Evolutionary conservation across 345 rosid species (phyloP).

Genomic region (Hibiscus syriacus): DNA sequence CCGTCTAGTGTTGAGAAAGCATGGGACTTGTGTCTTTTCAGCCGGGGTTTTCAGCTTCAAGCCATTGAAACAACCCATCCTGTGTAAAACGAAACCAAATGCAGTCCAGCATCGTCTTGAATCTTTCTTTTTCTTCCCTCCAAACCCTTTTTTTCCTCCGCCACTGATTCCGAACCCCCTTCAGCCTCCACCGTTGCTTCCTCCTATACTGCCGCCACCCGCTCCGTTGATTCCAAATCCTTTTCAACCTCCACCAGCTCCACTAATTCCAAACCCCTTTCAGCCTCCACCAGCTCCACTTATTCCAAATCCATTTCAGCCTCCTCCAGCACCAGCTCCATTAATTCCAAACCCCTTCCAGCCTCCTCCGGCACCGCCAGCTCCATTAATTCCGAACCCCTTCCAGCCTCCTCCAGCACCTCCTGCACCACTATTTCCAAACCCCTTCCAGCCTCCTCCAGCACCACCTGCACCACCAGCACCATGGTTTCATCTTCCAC

Average conservation of each 20-base stretch:
- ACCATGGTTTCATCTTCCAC: background rate
- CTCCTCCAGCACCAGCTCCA: too few relatives aligned
- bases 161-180: too few relatives aligned
- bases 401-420: slow-evolving; percentile 19
- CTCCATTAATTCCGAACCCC: slow-evolving; percentile 14
- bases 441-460: too few relatives aligned
- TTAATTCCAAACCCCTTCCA: too few relatives aligned
- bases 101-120: too few relatives aligned
- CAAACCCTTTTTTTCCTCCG: slow-evolving; percentile 21
- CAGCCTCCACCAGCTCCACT: too few relatives aligned
- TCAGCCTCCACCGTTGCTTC: slow-evolving; percentile 11
- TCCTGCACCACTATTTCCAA: slow-evolving; percentile 30
- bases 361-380: too few relatives aligned
- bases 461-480: slow-evolving; percentile 15
- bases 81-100: slow-evolving; percentile 35
- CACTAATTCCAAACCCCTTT: too few relatives aligned
- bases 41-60: slow-evolving; percentile 85
- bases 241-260: too few relatives aligned
- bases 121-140: too few relatives aligned
- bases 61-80: slow-evolving; percentile 50
- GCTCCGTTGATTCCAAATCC: slow-evolving; percentile 8
- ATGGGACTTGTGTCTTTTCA: slow-evolving; percentile 56
- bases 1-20: slow-evolving; percentile 40
- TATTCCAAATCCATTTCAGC: too few relatives aligned
- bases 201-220: slow-evolving; percentile 4